Base-by-base conservation (phyloP, 228 moss, liverwort and hornwort genomes). In the Sphagnum magellanicum region DNA sequence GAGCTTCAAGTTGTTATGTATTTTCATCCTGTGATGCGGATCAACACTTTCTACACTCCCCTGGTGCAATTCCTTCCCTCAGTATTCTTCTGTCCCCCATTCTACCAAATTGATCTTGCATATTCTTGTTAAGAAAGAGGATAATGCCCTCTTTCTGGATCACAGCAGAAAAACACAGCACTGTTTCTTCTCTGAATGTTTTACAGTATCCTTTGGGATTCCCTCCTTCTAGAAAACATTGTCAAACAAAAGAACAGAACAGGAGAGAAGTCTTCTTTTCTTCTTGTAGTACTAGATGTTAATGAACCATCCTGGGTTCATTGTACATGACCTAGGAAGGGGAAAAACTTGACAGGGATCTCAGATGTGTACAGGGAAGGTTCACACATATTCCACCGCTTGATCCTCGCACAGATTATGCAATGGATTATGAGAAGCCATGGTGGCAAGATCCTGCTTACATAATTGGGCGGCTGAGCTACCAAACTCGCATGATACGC, bases 371-470 rank as follows among this genome's bases (percentile, higher is more conserved):
- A 53, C 81, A 92, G 92, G 95, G 95, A 73, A 82, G 95, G 58
- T 95, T 95, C 76, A 76, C 81, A 47, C 95, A 95, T 71, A 85
- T 92, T 12, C 90, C 92, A 55, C 95, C 95, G 7, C 75, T 80
- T 16, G 62, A 77, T 16, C 95, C 95, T 58, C 77, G 85, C 46
- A 78, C 81, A 8, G 87, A 90, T 62, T 92, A 84, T 80, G 89
- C 90, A 48, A 87, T 80, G 78, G 85, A 83, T 72, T 95, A 68
- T 79, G 58, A 73, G 4, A 55, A 81, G 6, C 89, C 90, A n/a
- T 95, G 95, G 95, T 95, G 95, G 95, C 68, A 69, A 61, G 95
- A 95, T 62, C 77, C 79, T 50, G 74, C 82, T 58, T 90, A 76
- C 49, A 87, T 92, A 63, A 85, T 95, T 50, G 95, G 95, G 48